phyloP scores from a whole-genome alignment of 805 yeast species.

The Yueomyces sp. region DNA sequence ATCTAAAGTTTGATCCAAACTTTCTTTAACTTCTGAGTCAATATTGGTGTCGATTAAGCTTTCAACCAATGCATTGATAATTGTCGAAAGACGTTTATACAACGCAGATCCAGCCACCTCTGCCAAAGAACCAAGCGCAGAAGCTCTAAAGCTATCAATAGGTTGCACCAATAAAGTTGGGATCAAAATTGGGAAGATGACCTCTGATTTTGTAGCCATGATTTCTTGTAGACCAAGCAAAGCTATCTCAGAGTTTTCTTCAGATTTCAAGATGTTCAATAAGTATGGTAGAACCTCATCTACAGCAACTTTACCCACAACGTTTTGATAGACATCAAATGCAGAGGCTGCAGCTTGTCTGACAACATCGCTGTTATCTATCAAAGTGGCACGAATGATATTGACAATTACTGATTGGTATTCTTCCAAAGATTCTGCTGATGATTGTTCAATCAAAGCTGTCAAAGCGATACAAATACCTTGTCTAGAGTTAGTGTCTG shows the following conservation, averaged over 20 bases:
- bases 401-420: conserved; percentile 58
- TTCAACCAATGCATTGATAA: conserved; percentile 61
- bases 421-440: conserved; percentile 42
- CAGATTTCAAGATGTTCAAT: conserved; percentile 49
- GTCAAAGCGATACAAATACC: conserved; percentile 92
- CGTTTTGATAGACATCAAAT: conserved; percentile 74
- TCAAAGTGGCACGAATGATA: conserved; percentile 66
- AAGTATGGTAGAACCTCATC: conserved; percentile 83
- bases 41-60: conserved; percentile 32
- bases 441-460: conserved; percentile 70
- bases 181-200: conserved; percentile 84
- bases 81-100: conserved; percentile 55
- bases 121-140: conserved; percentile 74
- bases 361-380: conserved; percentile 59
- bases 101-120: conserved; percentile 81
- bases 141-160: conserved; percentile 71
- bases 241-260: conserved; percentile 56
- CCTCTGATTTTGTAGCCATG: conserved; percentile 80
- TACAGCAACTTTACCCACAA: conserved; percentile 71
- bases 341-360: conserved; percentile 87
- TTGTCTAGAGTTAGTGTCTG: conserved; percentile 77
- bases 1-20: conserved; percentile 45
- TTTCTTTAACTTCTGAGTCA: conserved; percentile 28
- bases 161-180: conserved; percentile 79
- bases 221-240: conserved; percentile 81